phyloP scores from a whole-genome alignment of 345 rosid genomes.

The Boechera retrofracta region DNA sequence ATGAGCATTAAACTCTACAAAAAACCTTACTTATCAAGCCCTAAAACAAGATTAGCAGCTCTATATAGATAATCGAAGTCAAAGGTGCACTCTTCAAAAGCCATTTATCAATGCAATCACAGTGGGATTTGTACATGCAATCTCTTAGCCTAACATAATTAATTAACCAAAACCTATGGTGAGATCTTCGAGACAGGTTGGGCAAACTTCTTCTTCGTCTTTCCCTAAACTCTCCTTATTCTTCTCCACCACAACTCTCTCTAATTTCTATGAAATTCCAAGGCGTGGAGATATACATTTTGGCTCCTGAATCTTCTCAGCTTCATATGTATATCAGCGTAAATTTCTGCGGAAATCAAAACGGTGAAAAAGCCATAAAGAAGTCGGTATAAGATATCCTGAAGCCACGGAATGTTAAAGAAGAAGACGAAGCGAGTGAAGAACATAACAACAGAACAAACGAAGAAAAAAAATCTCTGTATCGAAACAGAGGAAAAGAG shows the following conservation, averaged over 20 bases:
- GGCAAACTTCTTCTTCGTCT: neutral
- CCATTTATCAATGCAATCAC: constrained; percentile 13
- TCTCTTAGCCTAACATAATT: neutral
- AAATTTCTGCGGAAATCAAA: too few relatives aligned
- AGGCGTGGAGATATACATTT: neutral
- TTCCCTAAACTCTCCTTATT: neutral
- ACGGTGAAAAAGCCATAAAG: neutral
- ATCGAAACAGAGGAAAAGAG: too few relatives aligned
- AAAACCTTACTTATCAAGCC: neutral
- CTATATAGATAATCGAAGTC: neutral
- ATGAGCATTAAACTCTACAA: too few relatives aligned
- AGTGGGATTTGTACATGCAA: constrained; percentile 6
- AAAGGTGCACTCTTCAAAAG: neutral
- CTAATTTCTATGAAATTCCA: neutral
- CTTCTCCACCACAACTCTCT: neutral
- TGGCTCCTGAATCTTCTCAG: neutral
- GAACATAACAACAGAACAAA: too few relatives aligned
- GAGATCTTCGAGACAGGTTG: constrained; percentile 13
- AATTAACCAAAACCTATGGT: constrained; percentile 6
- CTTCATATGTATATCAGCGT: neutral
- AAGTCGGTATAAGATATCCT: neutral
- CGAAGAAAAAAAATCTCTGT: too few relatives aligned
- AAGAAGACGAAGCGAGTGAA: too few relatives aligned
- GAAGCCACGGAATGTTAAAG: neutral
- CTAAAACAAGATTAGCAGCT: neutral